These are phyloP conservation scores for Hypoxylon sp. DNA, from an alignment of 2,329 filamentous ascomycete genomes.

Conservation along the genomic window DNA sequence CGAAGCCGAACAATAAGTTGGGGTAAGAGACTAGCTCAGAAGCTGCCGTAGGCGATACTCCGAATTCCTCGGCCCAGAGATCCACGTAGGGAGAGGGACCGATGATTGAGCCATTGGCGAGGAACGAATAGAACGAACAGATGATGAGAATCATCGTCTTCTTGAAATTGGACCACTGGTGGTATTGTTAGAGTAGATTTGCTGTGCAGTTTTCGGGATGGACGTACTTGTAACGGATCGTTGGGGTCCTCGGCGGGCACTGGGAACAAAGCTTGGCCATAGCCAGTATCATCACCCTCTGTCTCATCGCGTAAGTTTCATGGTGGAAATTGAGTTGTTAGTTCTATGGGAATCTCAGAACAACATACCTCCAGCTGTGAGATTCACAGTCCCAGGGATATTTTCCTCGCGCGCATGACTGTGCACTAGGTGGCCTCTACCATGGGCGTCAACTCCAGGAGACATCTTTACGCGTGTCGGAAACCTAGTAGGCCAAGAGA, in stretches of 20 bases:
- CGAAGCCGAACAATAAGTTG: constrained; percentile 68
- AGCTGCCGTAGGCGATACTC: constrained; percentile 58
- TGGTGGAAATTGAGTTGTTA: no score
- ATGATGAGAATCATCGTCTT: constrained; percentile 66
- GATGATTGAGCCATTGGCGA: constrained; percentile 64
- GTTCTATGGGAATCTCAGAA: no score
- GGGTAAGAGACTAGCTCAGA: constrained; percentile 67
- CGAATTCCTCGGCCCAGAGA: constrained; percentile 62
- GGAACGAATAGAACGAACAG: constrained; percentile 65
- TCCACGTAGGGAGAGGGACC: constrained; percentile 67
- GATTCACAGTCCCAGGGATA: constrained; percentile 43
- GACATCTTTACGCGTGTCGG: constrained; percentile 29
- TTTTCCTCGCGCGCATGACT: constrained; percentile 45
- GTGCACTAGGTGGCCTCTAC: constrained; percentile 38
- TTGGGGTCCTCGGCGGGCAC: constrained; percentile 45
- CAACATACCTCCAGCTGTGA: constrained; percentile 40
- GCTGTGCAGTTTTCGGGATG: no score
- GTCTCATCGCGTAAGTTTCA: no score
- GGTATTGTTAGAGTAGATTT: no score
- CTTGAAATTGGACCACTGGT: constrained; percentile 63
- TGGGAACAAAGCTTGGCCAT: constrained; percentile 43
- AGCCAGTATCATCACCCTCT: constrained; percentile 45
- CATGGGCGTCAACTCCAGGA: constrained; percentile 14
- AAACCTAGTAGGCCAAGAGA: constrained; percentile 17
- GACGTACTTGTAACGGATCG: constrained; percentile 40